These are phyloP conservation scores for Aspergillus carlsbadensis DNA, from an alignment of 495 filamentous ascomycete species.

Conservation along the genomic window DNA sequence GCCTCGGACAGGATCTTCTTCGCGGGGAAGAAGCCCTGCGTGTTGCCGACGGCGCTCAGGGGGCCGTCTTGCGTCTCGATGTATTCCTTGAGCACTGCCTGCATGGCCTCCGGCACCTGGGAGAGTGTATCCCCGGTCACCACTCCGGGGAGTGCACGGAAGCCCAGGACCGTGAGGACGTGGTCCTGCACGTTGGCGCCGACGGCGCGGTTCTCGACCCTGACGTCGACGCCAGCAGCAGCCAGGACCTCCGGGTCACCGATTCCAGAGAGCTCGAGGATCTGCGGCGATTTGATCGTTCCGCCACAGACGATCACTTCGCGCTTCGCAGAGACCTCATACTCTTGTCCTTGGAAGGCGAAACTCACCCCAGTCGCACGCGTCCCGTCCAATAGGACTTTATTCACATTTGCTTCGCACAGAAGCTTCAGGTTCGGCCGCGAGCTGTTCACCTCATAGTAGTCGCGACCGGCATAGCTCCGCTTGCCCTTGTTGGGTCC, in stretches of 20 bases:
- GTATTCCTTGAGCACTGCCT: constrained; percentile 21
- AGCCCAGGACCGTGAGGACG: constrained; percentile 10
- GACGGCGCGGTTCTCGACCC: constrained; percentile 38
- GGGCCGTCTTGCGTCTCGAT: constrained; percentile 13
- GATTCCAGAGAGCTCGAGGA: constrained; percentile 60
- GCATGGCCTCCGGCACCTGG: constrained; percentile 27
- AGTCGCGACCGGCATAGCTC: constrained; percentile 47
- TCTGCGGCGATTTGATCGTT: constrained; percentile 48
- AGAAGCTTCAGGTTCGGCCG: constrained; percentile 33
- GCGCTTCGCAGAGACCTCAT: constrained; percentile 44
- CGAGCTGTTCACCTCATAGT: constrained; percentile 20
- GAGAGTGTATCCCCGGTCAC: constrained; percentile 34
- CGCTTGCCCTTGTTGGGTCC: constrained; percentile 43
- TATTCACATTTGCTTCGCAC: constrained; percentile 28
- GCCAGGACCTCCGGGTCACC: constrained; percentile 34
- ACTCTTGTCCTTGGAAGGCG: constrained; percentile 30
- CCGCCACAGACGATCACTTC: constrained; percentile 58
- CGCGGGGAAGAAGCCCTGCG: constrained; percentile 28
- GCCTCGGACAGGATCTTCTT: constrained; percentile 21
- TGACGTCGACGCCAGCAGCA: constrained; percentile 32
- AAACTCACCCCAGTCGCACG: constrained; percentile 39
- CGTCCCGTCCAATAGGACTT: constrained; percentile 21
- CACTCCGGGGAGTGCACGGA: constrained; percentile 33
- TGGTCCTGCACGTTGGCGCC: constrained; percentile 52
- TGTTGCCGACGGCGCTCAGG: constrained; percentile 15